Evolutionary conservation across 495 filamentous ascomycete genomes (phyloP), one percentile per base, ranked within the genome.

Genomic region (Glonium stellatum): DNA sequence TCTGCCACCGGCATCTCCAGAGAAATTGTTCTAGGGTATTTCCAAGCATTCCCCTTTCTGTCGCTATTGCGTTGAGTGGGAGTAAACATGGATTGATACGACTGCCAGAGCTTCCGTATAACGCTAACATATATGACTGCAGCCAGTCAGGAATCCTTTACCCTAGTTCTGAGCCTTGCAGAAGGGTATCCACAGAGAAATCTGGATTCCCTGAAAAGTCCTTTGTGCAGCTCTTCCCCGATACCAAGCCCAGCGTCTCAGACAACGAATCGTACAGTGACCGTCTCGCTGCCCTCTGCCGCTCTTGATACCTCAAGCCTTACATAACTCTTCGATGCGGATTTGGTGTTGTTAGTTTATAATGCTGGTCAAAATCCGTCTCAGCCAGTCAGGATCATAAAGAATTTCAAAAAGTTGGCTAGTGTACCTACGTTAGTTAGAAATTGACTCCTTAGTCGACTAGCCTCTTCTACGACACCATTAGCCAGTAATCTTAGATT

Each of bases 311-410:
- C 72, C 1, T 64, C 50, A 52, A 80, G 54, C 18, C 78, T 80
- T 11, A 95, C 82, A 55, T 78, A 79, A 0, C 90, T 91, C 23
- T 82, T 75, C 27, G 83, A 83, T 0, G 90, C 95, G 64, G 95
- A 95, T 63, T 96, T 95, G 71, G 92, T 89, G 57, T 86, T 88
- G 67, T 96, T 96, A 9, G 87, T 86, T n/a, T n/a, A 95, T 76
- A 13, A 96, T 71, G 66, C 95, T 96, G 25, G 86, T 89, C 12
- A 95, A 78, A 35, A 96, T 85, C 71, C 95, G 91, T 18, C 89
- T 80, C 49, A 92, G 80, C 36, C 90, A 77, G 0, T 87, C 82
- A 1, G 90, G 86, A 67, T 96, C 91, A 31, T 31, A 31, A 31
- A 31, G 10, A 11, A 44, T 44, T 4, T 44, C 4, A 11, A 44